Base-by-base conservation (phyloP, 495 filamentous ascomycete species). In the Aspergillus nidulans region DNA sequence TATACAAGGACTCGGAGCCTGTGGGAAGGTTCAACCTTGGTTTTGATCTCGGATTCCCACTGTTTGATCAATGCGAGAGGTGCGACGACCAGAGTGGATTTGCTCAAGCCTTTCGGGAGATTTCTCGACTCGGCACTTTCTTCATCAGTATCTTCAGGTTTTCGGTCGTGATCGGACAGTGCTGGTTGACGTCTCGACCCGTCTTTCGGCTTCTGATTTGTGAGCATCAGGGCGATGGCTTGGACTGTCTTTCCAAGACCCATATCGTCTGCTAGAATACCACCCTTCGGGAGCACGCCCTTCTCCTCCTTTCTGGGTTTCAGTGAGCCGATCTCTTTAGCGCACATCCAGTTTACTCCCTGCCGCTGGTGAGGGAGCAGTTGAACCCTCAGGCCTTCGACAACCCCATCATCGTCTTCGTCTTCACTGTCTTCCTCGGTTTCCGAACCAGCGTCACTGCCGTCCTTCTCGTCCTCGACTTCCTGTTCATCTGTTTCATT, bases 211-310 rank as follows among this genome's bases (percentile, higher is more conserved):
- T 89, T 91, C 24, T 78, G 80, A 64, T 97, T 95, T 34, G 77
- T 85, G 53, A 98, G 78, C 45, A 98, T 85, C 32, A 98, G 78
- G 2, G 94, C 85, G 28, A 98, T 77, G 15, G 90, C 82, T 55
- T 92, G 88, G 42, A 98, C 89, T 1, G 92, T 97, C 74, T 97
- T 97, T 45, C 92, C 92, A 24, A 97, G 75, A 21, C 92, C 92
- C 92, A 97, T 97, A 49, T 92, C 90, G 64, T 95, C 90, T 23
- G 90, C 91, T 42, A 94, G 79, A 52, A 96, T 92, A 20, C 91
- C 91, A 38, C 91, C 91, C 63, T 91, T 91, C 1, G 91, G 88
- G 7, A 90, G 76, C 15, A 85, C 85, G 2, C 89, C 90, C 53
- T 78, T 81, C 53, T 81, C 85, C 68, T 89, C 85, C 4, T 89